Conservation (phyloP, 208 protist genomes). For the Trypanosoma conorhini region DNA sequence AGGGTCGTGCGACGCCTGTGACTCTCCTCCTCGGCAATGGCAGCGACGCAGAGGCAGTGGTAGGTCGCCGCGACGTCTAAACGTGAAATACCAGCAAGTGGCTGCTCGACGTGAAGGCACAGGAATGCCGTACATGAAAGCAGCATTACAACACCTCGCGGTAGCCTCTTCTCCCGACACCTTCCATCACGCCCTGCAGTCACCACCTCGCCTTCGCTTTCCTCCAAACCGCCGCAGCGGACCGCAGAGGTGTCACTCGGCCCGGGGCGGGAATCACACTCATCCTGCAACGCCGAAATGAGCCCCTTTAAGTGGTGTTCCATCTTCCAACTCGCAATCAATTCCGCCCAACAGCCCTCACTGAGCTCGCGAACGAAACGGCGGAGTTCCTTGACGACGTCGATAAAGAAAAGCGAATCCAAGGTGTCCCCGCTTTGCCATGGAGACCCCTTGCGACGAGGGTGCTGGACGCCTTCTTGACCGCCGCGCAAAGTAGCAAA, state of each 20-base stretch:
- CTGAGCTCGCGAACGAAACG: not conserved
- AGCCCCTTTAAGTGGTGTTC: not conserved
- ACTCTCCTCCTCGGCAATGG: not conserved
- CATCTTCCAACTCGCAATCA: constrained; percentile 3
- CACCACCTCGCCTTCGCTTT: not conserved
- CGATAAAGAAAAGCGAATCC: constrained; percentile 11
- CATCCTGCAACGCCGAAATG: not conserved
- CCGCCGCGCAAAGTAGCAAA: not conserved
- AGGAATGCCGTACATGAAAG: not conserved
- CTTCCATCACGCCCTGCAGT: not conserved
- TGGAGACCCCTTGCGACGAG: not conserved
- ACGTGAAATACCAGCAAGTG: not conserved
- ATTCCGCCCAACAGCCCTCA: constrained; percentile 2
- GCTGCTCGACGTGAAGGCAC: not conserved
- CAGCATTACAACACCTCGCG: not conserved
- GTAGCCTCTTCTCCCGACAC: not conserved
- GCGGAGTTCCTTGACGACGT: constrained; percentile 1
- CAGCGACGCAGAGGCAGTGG: not conserved
- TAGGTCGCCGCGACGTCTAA: not conserved
- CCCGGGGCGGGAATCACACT: not conserved
- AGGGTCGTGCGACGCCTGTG: not conserved
- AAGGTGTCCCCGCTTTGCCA: not conserved
- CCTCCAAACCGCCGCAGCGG: not conserved
- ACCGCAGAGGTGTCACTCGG: not conserved
- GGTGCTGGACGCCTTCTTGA: not conserved